These are phyloP conservation scores for Petunia axillaris DNA, from an alignment of 257 asterid genomes.

Conservation along the genomic window DNA sequence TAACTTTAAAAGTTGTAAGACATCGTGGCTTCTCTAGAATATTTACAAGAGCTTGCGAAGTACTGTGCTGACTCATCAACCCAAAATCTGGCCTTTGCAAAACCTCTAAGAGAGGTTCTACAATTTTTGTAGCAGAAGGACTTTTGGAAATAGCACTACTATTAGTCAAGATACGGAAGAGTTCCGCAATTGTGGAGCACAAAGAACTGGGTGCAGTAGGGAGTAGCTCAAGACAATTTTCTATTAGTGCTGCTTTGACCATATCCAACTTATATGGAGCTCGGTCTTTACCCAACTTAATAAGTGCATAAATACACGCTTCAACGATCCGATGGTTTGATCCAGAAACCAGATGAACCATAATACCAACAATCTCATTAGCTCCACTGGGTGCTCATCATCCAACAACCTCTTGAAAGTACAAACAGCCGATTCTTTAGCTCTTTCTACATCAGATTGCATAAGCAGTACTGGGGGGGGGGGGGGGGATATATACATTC, in stretches of 20 bases:
- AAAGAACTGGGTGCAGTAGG: constrained; percentile 64
- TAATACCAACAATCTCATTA: constrained; percentile 60
- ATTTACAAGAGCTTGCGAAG: constrained; percentile 81
- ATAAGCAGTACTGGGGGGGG: constrained; percentile 61
- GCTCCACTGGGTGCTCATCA: constrained; percentile 60
- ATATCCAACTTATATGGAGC: constrained; percentile 83
- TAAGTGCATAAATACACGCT: constrained; percentile 72
- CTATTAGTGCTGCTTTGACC: constrained; percentile 75
- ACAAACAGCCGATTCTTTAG: constrained; percentile 66
- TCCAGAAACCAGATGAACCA: constrained; percentile 68
- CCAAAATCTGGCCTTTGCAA: constrained; percentile 66
- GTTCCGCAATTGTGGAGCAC: constrained; percentile 75
- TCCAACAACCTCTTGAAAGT: constrained; percentile 76
- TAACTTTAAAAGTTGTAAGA: constrained; percentile 56
- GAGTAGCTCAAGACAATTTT: constrained; percentile 71
- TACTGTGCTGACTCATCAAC: constrained; percentile 82
- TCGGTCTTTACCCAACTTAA: constrained; percentile 79
- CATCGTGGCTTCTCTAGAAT: constrained; percentile 80
- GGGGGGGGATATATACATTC: constrained; percentile 42
- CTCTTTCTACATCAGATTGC: constrained; percentile 57
- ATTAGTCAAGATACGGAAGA: constrained; percentile 81
- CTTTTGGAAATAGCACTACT: constrained; percentile 75
- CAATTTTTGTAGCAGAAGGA: constrained; percentile 57
- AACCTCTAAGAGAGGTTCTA: constrained; percentile 73
- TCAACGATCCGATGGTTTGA: constrained; percentile 67